Base-by-base conservation (phyloP, 78 protist species). In the Dictyostelium firmibasis region DNA sequence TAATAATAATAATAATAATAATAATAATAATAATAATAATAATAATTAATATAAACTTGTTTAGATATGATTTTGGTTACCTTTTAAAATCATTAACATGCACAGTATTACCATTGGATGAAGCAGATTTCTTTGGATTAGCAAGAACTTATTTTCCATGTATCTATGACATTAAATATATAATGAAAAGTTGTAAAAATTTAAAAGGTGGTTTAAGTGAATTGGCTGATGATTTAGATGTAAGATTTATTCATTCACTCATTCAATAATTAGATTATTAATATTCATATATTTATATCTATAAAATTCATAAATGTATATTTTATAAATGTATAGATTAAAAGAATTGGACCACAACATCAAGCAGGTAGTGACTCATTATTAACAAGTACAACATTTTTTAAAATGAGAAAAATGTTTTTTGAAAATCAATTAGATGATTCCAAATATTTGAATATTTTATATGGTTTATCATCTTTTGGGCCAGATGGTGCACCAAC, bases 331-430 rank as follows among this genome's bases (percentile, higher is more conserved):
- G 6, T 41, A 38, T 83, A 97, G 96, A 97, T 98, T 23, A 78
- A 94, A 81, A 76, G 99, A 14, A 96, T 97, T 38, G 99, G 99
- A 9, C 99, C 99, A 43, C 98, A 97, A n/a, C 99, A 98, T 81
- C 99, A 99, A 83, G 99, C 99, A 14, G 99, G 99, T 14, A 84
- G 96, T 77, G 99, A 99, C 94, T 85, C 96, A 33, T 72, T 99
- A 83, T 95, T 99, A 75, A 99, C 99, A 3, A 76, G 97, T 11
- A 92, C 92, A 36, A 91, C 99, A n/a, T 99, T 98, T 91, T 99
- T 98, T 92, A 98, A 97, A 79, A 92, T 99, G 97, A 85, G 96
- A 47, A 44, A 82, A 43, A 93, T 92, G 72, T 98, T 84, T 81
- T 98, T 99, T 86, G 99, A 98, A 50, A 81, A 96, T 86, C 74